Percentiles rank a stretch among this genome's conserved stretches.
Evolutionary conservation across 78 protist species (phyloP).

Genomic region (Polysphondylium violaceum): DNA sequence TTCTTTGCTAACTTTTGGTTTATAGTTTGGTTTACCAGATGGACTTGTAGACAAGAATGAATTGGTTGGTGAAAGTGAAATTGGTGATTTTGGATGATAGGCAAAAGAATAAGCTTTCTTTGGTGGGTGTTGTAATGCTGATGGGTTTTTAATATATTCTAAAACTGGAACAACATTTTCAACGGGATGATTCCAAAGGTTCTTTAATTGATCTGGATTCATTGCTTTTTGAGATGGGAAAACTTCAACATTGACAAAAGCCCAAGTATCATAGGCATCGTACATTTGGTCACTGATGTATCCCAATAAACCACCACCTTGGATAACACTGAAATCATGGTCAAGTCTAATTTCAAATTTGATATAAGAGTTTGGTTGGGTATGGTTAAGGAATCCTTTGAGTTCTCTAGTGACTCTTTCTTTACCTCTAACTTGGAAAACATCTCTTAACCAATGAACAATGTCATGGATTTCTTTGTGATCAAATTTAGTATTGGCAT

Average conservation of each 20-base stretch:
- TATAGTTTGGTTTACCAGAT: background rate
- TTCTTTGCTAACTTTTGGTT: background rate
- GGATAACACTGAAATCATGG: constrained; percentile 38
- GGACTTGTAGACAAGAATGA: background rate
- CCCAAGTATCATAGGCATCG: constrained; percentile 48
- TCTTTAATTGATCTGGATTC: constrained; percentile 6
- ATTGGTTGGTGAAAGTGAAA: background rate
- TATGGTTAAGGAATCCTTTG: constrained; percentile 14
- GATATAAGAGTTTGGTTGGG: constrained; percentile 8
- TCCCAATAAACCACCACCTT: constrained; percentile 45
- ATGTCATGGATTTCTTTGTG: constrained; percentile 19
- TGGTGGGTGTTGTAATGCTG: background rate
- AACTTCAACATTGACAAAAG: constrained; percentile 22
- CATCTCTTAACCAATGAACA: background rate
- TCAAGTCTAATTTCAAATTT: constrained; percentile 30
- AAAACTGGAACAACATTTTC: constrained; percentile 7
- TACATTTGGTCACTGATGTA: constrained; percentile 21
- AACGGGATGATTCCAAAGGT: background rate
- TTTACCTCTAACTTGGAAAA: constrained; percentile 19
- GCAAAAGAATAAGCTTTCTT: background rate
- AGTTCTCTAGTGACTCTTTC: constrained; percentile 47
- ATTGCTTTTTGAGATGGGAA: background rate
- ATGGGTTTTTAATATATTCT: background rate
- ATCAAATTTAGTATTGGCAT: no score
- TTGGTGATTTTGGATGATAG: background rate